Conservation (phyloP, 164 flowering plant genomes). For the Malania oleifera region DNA sequence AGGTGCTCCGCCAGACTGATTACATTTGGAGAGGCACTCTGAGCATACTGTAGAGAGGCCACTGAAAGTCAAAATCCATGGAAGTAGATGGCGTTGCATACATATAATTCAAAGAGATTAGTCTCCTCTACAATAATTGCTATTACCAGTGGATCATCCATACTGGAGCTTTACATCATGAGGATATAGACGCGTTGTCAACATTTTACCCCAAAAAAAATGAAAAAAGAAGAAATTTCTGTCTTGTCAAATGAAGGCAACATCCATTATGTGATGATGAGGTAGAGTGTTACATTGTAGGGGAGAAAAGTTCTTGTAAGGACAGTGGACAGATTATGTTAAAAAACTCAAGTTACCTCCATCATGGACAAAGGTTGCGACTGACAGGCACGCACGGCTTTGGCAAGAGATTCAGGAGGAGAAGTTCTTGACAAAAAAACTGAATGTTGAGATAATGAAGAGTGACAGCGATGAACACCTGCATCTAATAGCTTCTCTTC, state of each 20-base stretch:
- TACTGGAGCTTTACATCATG: too few species aligned
- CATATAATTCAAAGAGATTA: background rate
- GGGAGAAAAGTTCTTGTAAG: background rate
- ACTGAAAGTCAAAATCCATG: constrained; percentile 10
- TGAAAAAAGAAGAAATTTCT: too few species aligned
- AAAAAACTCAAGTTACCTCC: constrained; percentile 43
- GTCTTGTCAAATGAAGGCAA: too few species aligned
- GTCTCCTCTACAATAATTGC: background rate
- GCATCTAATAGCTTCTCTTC: constrained; percentile 39
- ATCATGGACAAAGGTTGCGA: constrained; percentile 82
- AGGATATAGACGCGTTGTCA: background rate
- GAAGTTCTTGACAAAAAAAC: constrained; percentile 39
- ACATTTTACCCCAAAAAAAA: background rate
- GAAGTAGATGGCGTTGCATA: background rate
- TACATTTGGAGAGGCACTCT: constrained; percentile 33
- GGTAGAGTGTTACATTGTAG: background rate
- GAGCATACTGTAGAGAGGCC: constrained; percentile 37
- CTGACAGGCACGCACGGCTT: constrained; percentile 62
- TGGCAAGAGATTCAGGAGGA: constrained; percentile 46
- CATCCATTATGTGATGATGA: background rate
- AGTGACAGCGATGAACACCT: constrained; percentile 72
- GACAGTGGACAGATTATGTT: background rate
- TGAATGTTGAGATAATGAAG: constrained; percentile 63
- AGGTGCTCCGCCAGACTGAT: constrained; percentile 53
- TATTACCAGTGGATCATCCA: background rate